Percentiles rank a stretch among this genome's conserved stretches.
Evolutionary conservation across 208 protist genomes (phyloP).

Genomic region (Leishmania aethiopica): DNA sequence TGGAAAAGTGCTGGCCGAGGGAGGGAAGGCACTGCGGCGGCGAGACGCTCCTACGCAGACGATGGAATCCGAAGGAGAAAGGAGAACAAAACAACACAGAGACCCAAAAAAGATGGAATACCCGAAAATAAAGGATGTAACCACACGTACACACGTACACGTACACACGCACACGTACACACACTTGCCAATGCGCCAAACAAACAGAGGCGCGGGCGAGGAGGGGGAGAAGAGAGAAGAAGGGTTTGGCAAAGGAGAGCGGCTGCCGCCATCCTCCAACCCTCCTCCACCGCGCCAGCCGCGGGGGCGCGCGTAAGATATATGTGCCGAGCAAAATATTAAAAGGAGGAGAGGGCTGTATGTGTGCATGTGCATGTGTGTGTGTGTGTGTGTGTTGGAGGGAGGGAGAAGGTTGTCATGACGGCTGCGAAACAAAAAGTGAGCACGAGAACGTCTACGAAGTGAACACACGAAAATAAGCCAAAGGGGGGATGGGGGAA

Average conservation of each 20-base stretch:
- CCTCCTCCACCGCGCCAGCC: not conserved
- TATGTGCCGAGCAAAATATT: not conserved
- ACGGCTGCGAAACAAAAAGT: not conserved
- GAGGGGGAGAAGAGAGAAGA: not conserved
- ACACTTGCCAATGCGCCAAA: conserved; percentile 1
- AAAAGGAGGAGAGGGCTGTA: not conserved
- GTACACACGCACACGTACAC: not conserved
- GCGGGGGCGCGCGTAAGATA: not conserved
- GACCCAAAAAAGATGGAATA: not conserved
- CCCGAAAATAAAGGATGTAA: not conserved
- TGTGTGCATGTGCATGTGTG: not conserved
- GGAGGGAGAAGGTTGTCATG: not conserved
- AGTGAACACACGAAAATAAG: not conserved
- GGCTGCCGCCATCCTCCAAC: not conserved
- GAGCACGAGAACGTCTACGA: not conserved
- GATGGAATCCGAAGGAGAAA: not conserved
- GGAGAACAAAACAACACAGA: not conserved
- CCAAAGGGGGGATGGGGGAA: not conserved
- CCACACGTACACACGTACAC: not conserved
- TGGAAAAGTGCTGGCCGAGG: not conserved
- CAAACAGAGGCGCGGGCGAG: not conserved
- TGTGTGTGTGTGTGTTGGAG: no score
- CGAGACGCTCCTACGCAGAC: not conserved
- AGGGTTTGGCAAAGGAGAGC: not conserved
- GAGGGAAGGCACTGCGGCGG: not conserved